Percentiles rank a stretch among this genome's conserved stretches.
Evolutionary conservation across 1,284 basidiomycete genomes (phyloP).

Genomic region (Peniophora sp.): DNA sequence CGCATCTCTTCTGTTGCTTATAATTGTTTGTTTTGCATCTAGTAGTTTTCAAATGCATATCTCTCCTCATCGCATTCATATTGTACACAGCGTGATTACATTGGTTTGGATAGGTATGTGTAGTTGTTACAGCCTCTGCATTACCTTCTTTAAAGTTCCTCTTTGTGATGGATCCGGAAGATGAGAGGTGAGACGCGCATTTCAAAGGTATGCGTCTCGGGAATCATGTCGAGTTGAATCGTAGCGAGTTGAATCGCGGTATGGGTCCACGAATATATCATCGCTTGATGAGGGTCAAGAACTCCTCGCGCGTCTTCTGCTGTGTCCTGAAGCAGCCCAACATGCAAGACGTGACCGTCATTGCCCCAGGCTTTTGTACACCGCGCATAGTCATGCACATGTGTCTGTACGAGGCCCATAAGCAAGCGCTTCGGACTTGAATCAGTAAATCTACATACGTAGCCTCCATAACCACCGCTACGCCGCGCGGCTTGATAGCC

Average conservation of each 20-base stretch:
- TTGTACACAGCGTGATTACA: too few species aligned
- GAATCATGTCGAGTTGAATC: too few species aligned
- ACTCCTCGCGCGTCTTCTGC: constrained; percentile 60
- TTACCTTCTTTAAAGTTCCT: too few species aligned
- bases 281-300: constrained; percentile 1
- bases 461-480: constrained; percentile 99
- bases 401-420: constrained; percentile 53
- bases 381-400: constrained; percentile 99
- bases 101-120: too few species aligned
- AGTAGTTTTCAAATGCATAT: too few species aligned
- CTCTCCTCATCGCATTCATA: too few species aligned
- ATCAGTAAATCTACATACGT: constrained; percentile 53
- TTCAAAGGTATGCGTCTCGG: too few species aligned
- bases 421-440: constrained; percentile 6
- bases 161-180: neutral
- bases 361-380: constrained; percentile 95
- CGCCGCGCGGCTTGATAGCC: constrained; percentile 93
- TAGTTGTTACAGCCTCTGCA: too few species aligned
- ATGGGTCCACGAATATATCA: neutral
- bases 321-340: constrained; percentile 95
- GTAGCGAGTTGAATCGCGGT: constrained; percentile 12
- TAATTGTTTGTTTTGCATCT: too few species aligned
- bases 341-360: constrained; percentile 99
- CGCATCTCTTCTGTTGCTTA: too few species aligned
- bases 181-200: constrained; percentile 11